Base-by-base conservation (phyloP, 2,329 filamentous ascomycete species). In the Phyllosticta paracitricarpa region DNA sequence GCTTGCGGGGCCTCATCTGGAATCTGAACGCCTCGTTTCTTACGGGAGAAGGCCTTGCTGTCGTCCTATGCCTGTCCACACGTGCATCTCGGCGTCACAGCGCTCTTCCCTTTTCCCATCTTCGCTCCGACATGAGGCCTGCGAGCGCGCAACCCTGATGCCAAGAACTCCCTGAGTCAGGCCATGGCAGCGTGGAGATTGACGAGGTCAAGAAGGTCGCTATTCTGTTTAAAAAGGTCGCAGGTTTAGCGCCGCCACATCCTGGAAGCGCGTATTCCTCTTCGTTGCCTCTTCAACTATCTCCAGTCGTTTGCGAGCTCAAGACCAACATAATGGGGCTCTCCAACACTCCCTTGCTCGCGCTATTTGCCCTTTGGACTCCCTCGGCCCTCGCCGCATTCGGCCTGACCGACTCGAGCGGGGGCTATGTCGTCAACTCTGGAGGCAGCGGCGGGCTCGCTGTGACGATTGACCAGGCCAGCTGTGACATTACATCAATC, bases 401-500 rank as follows among this genome's bases (percentile, higher is more conserved):
- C 60, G 72, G 73, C 48, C 66, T 73, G 51, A 73, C 71, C 0
- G 69, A 69, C 26, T 67, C 65, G 33, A 68, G 67, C 14, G 63
- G 65, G 60, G 68, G 68, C 51, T 71, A 69, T 35, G 65, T 72
- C n/a, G 66, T 74, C 9, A 72, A 74, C 62, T 68, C 72, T 2
- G 73, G 71, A 2, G 69, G 71, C 0, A 63, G 65, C 25, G 71
- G 73, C 54, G 22, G 69, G 5, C 63, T 75, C n/a, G 64, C 68
- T 8, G 67, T 74, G 19, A 71, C 70, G 7, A 71, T 75, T 14
- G 68, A 71, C 30, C 64, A 78, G 55, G 76, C 75, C 17, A 85
- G 75, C 68, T 86, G 84, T 65, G 85, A 87, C 65, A 84, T 88
- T 69, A 85, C 79, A 14, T 86, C 84, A 0, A 82, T 88, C 69